Evolutionary conservation across 805 yeast species (phyloP), one percentile per base, ranked within the genome.

Genomic region (Nakazawaea laoshanensis): DNA sequence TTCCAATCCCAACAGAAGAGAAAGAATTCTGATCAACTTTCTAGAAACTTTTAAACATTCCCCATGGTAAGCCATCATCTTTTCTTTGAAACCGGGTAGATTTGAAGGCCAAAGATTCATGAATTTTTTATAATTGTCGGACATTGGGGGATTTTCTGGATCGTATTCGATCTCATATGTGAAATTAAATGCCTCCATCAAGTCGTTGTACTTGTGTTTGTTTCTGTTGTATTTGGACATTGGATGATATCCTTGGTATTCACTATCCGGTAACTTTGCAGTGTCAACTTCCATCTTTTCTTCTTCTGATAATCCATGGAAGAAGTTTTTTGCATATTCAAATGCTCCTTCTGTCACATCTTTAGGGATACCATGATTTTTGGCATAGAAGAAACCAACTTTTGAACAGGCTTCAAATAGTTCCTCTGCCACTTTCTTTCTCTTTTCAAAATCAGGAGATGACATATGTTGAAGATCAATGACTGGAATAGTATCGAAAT

Each of bases 181-280:
- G 26, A 38, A 44, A 33, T 53, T 53, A 39, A 50, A 53, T 5
- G 56, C 55, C 33, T 53, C 58, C 35, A 35, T 40, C 30, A 48
- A 41, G 32, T 50, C 57, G 19, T 35, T 38, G 24, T 22, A 29
- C 23, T 37, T 36, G 29, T 40, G 39, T 30, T 36, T 37, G 26
- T 33, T 39, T 35, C 40, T 38, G 36, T 45, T 45, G 33, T 41
- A 42, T 17, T 36, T 33, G n/a, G 43, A 41, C n/a, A 44, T 14
- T 7, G 47, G 46, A 26, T 35, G 49, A 30, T 45, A 50, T 5
- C 55, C 55, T 18, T 37, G 36, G 30, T 41, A 50, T 10, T 41
- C 43, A 10, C 35, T 30, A 2, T 29, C 40, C 4, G 53, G 53
- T 22, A 48, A 38, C 9, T 31, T 27, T 3, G 41, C 52, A 2